Evolutionary conservation across 805 yeast species (phyloP).

Genomic region (Dipodascus albidus): DNA sequence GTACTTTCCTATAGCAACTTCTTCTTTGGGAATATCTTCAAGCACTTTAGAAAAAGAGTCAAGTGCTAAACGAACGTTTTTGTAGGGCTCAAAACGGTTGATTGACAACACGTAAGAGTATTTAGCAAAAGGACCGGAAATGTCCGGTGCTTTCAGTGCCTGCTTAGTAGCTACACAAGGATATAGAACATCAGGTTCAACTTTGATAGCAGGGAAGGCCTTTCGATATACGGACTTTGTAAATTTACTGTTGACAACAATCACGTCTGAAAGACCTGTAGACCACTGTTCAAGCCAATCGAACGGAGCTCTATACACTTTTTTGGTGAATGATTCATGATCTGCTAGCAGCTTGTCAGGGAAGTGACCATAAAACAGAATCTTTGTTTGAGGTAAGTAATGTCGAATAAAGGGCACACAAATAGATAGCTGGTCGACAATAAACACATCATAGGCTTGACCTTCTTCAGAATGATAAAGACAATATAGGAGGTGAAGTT

Average conservation of each 20-base stretch:
- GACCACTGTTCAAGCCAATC: constrained; percentile 76
- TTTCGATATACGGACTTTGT: constrained; percentile 58
- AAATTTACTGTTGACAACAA: constrained; percentile 82
- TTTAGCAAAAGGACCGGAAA: not conserved
- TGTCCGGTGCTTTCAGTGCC: constrained; percentile 8
- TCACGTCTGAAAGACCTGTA: constrained; percentile 60
- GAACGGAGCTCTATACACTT: constrained; percentile 68
- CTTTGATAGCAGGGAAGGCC: constrained; percentile 37
- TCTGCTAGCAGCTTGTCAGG: constrained; percentile 77
- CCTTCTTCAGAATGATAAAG: constrained; percentile 36
- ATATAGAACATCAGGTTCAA: constrained; percentile 48
- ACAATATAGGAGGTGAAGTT: constrained; percentile 46
- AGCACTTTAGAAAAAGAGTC: constrained; percentile 43
- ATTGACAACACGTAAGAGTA: constrained; percentile 39
- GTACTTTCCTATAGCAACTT: constrained; percentile 26
- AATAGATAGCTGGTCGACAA: constrained; percentile 82
- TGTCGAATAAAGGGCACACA: constrained; percentile 60
- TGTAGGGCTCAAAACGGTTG: constrained; percentile 82
- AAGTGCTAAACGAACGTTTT: constrained; percentile 71
- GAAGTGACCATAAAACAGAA: constrained; percentile 89
- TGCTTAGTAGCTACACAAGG: constrained; percentile 60
- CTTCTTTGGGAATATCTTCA: constrained; percentile 24
- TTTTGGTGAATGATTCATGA: constrained; percentile 43
- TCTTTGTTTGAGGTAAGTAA: constrained; percentile 29
- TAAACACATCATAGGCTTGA: constrained; percentile 49